Percentiles rank a stretch among this genome's conserved stretches.
These are phyloP conservation scores for Geranomyces michiganensis DNA, from an alignment of 192 early-diverging fungal species.

Conservation along the genomic window DNA sequence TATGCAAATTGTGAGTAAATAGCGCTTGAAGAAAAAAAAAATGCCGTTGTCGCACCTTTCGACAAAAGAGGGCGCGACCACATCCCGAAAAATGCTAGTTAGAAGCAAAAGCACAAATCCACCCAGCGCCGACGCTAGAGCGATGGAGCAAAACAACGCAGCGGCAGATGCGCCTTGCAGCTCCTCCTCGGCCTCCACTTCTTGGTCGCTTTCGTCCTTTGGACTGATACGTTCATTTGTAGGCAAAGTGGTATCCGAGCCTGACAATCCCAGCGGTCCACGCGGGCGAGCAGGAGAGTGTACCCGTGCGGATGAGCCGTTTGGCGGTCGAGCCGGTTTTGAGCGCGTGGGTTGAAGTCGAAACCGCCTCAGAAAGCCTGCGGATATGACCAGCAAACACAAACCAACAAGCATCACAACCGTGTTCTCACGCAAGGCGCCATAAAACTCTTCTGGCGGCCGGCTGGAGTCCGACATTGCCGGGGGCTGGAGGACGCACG, in stretches of 20 bases:
- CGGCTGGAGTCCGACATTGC: too few relatives aligned
- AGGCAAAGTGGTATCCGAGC: not conserved
- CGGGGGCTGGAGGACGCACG: too few relatives aligned
- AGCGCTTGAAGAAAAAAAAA: too few relatives aligned
- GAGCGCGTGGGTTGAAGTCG: not conserved
- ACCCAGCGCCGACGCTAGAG: constrained; percentile 12
- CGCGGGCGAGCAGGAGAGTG: not conserved
- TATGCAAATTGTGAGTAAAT: not conserved
- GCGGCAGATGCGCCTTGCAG: not conserved
- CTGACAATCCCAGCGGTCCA: not conserved
- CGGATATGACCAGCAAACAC: not conserved
- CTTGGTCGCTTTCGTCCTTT: not conserved
- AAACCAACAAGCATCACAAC: constrained; percentile 21
- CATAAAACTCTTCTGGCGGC: constrained; percentile 15
- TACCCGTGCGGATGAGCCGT: not conserved
- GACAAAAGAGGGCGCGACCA: constrained; percentile 3
- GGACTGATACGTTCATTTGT: too few relatives aligned
- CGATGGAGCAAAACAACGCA: constrained; percentile 27
- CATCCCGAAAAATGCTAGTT: constrained; percentile 1
- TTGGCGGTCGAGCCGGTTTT: not conserved
- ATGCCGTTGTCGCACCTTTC: constrained; percentile 15
- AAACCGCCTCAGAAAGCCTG: constrained; percentile 1
- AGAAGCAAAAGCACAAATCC: constrained; percentile 15
- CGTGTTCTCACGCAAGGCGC: constrained; percentile 26
- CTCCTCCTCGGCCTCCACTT: constrained; percentile 22